phyloP scores from a whole-genome alignment of 1,284 basidiomycete species.

The Meripilus lineatus region DNA sequence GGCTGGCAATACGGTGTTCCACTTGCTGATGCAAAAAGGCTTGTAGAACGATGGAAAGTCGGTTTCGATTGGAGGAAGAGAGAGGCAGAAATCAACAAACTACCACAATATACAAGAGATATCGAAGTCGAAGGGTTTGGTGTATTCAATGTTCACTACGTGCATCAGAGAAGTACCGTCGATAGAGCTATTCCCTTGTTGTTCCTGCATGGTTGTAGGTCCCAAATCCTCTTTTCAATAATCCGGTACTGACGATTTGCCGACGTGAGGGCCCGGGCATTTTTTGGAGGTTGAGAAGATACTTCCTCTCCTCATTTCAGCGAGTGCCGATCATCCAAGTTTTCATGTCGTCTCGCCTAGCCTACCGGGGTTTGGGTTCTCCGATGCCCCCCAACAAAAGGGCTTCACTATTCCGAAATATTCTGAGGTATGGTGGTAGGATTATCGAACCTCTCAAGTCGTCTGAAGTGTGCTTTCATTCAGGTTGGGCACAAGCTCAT shows the following conservation, averaged over 20 bases:
- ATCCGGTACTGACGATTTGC: neutral
- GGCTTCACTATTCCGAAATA: conserved; percentile 31
- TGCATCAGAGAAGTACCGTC: conserved; percentile 40
- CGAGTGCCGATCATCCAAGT: conserved; percentile 24
- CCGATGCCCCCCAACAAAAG: conserved; percentile 26
- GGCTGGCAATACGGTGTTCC: conserved; percentile 45
- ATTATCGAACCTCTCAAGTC: neutral
- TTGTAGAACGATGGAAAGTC: conserved; percentile 39
- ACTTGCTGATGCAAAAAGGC: conserved; percentile 38
- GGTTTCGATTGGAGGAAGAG: conserved; percentile 44
- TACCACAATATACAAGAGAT: conserved; percentile 45
- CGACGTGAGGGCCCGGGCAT: conserved; percentile 35
- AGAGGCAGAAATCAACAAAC: conserved; percentile 38
- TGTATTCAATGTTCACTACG: conserved; percentile 42
- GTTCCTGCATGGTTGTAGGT: conserved; percentile 51
- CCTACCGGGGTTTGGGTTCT: conserved; percentile 38
- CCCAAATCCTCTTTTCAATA: neutral
- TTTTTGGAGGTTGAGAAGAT: conserved; percentile 37
- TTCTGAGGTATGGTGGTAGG: conserved; percentile 18
- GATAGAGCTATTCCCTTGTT: conserved; percentile 43
- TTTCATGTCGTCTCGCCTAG: conserved; percentile 44
- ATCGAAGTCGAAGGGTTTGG: conserved; percentile 40
- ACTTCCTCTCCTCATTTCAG: conserved; percentile 22
- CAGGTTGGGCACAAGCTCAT: conserved; percentile 42
- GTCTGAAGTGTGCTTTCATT: too few species aligned